Evolutionary conservation across 805 yeast species (phyloP).

Genomic region (Millerozyma miso): DNA sequence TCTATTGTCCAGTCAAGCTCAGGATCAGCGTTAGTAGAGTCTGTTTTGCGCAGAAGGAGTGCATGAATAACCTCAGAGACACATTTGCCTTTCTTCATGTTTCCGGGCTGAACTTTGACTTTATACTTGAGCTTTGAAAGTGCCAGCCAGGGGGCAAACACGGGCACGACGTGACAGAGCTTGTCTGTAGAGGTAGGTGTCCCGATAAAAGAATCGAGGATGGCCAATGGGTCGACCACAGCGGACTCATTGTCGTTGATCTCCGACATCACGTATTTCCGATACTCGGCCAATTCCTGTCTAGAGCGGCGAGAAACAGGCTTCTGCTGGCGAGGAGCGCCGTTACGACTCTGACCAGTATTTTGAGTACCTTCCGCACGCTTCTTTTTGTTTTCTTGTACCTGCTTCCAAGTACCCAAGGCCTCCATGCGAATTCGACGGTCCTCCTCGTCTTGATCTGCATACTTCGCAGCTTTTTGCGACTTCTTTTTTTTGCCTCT

Average conservation of each 20-base stretch:
- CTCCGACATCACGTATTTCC: constrained; percentile 37
- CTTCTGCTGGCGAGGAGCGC: constrained; percentile 16
- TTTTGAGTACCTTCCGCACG: constrained; percentile 10
- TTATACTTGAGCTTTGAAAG: constrained; percentile 72
- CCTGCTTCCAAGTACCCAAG: constrained; percentile 75
- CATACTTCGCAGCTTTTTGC: constrained; percentile 79
- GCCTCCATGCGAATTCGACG: constrained; percentile 69
- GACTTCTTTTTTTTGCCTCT: constrained; percentile 85
- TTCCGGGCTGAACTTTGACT: constrained; percentile 76
- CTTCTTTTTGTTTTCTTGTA: constrained; percentile 18
- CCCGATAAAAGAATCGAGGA: constrained; percentile 41
- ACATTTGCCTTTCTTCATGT: constrained; percentile 84
- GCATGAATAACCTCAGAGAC: constrained; percentile 61
- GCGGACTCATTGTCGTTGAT: constrained; percentile 28
- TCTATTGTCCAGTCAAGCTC: constrained; percentile 72
- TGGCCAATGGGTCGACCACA: constrained; percentile 33
- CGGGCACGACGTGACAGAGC: constrained; percentile 65
- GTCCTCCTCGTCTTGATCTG: constrained; percentile 91
- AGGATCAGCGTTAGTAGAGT: constrained; percentile 37
- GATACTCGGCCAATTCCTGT: constrained; percentile 42
- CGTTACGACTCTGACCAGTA: constrained; percentile 1
- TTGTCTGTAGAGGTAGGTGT: constrained; percentile 48
- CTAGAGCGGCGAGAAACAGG: constrained; percentile 41
- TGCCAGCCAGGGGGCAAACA: constrained; percentile 91
- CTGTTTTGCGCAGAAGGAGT: constrained; percentile 49